Evolutionary conservation across 768 basidiomycete species (phyloP).

Genomic region (Tricholoma terreum): DNA sequence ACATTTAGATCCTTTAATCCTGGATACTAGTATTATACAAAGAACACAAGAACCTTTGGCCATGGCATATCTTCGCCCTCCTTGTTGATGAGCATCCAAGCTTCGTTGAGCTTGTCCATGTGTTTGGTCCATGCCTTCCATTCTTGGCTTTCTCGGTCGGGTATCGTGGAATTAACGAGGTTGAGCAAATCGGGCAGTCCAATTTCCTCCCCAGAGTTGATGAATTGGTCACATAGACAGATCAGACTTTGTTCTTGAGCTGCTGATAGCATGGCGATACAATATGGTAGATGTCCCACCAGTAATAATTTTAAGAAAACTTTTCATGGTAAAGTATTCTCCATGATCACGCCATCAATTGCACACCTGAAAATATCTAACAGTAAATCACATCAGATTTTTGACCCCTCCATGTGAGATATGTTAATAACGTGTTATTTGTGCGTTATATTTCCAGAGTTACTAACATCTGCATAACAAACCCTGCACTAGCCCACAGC

Average conservation of each 20-base stretch:
- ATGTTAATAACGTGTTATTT: not conserved
- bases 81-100: constrained; percentile 7
- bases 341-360: too few relatives aligned
- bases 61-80: constrained; percentile 9
- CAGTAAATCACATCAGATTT: not conserved
- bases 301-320: too few relatives aligned
- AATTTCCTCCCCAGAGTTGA: constrained; percentile 1
- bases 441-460: not conserved
- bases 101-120: constrained; percentile 15
- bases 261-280: too few relatives aligned
- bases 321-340: too few relatives aligned
- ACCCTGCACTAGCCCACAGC: not conserved
- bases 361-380: too few relatives aligned
- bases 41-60: constrained; percentile 13
- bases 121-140: constrained; percentile 16
- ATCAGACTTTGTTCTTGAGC: too few relatives aligned
- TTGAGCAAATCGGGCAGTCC: not conserved
- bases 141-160: constrained; percentile 8
- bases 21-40: too few relatives aligned
- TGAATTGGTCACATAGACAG: constrained; percentile 1
- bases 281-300: too few relatives aligned
- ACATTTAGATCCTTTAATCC: too few relatives aligned
- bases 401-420: not conserved
- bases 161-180: constrained; percentile 7
- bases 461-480: not conserved